Conservation (phyloP, 1,139 yeast genomes). For the Taphrina flavorubra region DNA sequence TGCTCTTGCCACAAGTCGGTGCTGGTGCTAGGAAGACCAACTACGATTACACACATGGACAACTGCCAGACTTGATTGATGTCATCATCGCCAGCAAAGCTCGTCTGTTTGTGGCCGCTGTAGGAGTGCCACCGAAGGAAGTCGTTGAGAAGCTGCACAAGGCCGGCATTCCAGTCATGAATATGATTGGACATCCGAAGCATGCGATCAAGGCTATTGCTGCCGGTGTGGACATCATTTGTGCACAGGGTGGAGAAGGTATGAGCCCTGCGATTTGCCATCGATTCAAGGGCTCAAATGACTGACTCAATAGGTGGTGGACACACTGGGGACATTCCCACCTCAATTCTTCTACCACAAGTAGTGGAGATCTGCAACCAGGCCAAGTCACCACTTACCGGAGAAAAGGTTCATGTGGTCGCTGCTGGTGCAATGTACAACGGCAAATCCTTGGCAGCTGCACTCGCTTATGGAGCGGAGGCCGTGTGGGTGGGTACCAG, state of each 20-base stretch:
- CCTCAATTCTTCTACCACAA: slow-evolving; percentile 50
- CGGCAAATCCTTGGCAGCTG: slow-evolving; percentile 51
- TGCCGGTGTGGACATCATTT: slow-evolving; percentile 55
- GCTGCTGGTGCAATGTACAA: slow-evolving; percentile 59
- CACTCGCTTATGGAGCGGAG: slow-evolving; percentile 55
- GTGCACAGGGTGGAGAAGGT: slow-evolving; percentile 58
- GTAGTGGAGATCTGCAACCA: slow-evolving; percentile 53
- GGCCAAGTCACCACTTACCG: slow-evolving; percentile 47
- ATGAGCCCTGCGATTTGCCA: neutral
- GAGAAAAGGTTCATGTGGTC: slow-evolving; percentile 51
- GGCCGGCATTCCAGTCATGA: slow-evolving; percentile 57
- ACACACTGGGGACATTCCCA: slow-evolving; percentile 53
- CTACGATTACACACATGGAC: slow-evolving; percentile 49
- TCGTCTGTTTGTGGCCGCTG: slow-evolving; percentile 52
- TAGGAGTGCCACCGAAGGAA: slow-evolving; percentile 55
- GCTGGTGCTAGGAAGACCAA: slow-evolving; percentile 49
- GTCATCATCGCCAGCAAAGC: slow-evolving; percentile 48
- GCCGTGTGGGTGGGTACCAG: slow-evolving; percentile 57
- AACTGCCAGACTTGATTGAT: slow-evolving; percentile 47
- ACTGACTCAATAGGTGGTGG: slow-evolving; percentile 55
- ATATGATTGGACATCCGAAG: slow-evolving; percentile 58
- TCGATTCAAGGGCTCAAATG: neutral
- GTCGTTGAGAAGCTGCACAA: slow-evolving; percentile 56
- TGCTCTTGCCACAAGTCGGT: slow-evolving; percentile 49
- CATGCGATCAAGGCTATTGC: slow-evolving; percentile 55